Percentiles rank a stretch among this genome's conserved stretches.
Conservation (phyloP, 2,329 filamentous ascomycete species). For the Cercospora janseana region DNA sequence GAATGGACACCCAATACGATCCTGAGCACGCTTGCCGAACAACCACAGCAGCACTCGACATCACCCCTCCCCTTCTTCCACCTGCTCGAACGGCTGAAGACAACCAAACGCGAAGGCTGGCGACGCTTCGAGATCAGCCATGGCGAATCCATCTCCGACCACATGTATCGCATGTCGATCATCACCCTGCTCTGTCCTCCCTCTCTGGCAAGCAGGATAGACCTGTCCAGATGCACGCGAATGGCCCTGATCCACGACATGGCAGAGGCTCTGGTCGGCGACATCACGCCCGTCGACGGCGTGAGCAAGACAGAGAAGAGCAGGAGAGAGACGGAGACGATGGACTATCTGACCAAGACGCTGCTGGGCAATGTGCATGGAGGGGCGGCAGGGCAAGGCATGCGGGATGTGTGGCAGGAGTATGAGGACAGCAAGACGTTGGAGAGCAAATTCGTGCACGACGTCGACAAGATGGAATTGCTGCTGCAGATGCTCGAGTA, state of each 20-base stretch:
- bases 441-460: conserved; percentile 88
- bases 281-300: conserved; percentile 91
- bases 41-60: conserved; percentile 57
- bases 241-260: conserved; percentile 98
- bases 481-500: conserved; percentile 96
- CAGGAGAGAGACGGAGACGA: conserved; percentile 79
- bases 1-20: conserved; percentile 55
- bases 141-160: conserved; percentile 87
- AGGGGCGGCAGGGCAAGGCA: conserved; percentile 66
- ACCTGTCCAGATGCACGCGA: conserved; percentile 80
- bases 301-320: conserved; percentile 85
- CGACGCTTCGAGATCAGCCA: conserved; percentile 72
- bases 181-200: conserved; percentile 89
- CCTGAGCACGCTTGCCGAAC: conserved; percentile 60
- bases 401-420: conserved; percentile 84
- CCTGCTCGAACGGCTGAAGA: conserved; percentile 89
- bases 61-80: conserved; percentile 93
- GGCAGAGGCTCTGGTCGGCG: conserved; percentile 90
- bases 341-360: conserved; percentile 79
- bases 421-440: conserved; percentile 85
- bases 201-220: conserved; percentile 66
- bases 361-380: conserved; percentile 73
- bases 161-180: conserved; percentile 99
- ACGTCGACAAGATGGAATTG: conserved; percentile 95
- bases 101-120: conserved; percentile 95